Evolutionary conservation across 495 filamentous ascomycete species (phyloP), one percentile per base, ranked within the genome.

Genomic region (Xylaria longipes): DNA sequence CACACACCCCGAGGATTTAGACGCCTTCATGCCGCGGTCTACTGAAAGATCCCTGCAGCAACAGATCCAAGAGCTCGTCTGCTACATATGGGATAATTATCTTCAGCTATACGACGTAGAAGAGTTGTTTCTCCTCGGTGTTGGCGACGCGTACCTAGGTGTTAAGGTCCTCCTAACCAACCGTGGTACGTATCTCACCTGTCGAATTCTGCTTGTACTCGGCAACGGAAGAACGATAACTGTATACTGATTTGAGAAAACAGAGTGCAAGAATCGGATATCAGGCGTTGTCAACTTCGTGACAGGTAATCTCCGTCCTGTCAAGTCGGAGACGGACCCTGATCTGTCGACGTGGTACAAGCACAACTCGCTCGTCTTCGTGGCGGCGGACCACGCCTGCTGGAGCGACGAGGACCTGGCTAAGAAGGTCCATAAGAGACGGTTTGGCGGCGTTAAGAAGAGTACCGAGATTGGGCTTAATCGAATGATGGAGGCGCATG

Each of bases 31-130:
- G 1, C 76, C 80, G 15, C 68, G 73, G 15, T 45, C 74, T 3
- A 75, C 81, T 35, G 81, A 83, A 71, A 72, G 79, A 39, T 72
- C 76, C 1, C 57, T 85, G 9, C 81, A 89, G 65, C 82, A 85
- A 1, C 88, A 90, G 52, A 91, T 91, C 0, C 87, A 91, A 67
- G 92, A 96, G 72, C 81, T 98, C 9, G 91, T 94, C 22, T 89
- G 87, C 66, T 98, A 97, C 75, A 79, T 99, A 41, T 99, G 97
- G 97, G 95, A 98, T 74, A 99, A 99, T 76, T 97, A 97, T 74
- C 92, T 99, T 43, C 93, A 97, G 86, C 90, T 92, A 5, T 87
- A 89, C 71, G 88, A 93, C 8, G 77, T 72, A 5, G 88, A 90
- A 1, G 87, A 94, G 29, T 86, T 98, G 29, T 91, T 95, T 78